Base-by-base conservation (phyloP, 2,329 filamentous ascomycete species). In the Aureobasidium sp. region DNA sequence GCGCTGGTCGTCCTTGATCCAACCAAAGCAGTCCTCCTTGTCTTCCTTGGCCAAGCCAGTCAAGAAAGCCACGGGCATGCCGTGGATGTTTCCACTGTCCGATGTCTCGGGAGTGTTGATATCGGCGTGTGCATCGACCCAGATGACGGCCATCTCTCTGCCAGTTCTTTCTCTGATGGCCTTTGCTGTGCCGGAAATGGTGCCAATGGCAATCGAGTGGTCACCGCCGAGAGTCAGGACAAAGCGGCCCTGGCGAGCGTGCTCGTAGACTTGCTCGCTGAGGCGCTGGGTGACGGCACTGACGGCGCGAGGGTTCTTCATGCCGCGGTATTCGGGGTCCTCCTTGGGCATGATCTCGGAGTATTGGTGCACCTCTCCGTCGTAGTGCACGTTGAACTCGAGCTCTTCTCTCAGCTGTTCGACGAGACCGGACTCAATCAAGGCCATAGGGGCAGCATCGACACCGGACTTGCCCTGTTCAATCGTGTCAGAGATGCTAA, bases 91-190 rank as follows among this genome's bases (percentile, higher is more conserved):
- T 37, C 94, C 94, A 68, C 89, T 94, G 45, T 83, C 89, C 67
- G 88, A 93, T 52, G 85, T 88, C 83, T 97, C 92, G 59, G 93
- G 94, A 1, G 90, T 91, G 79, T 99, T 99, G 81, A 99, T 97
- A 76, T 99, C 94, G 61, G 93, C 88, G 76, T 99, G 94, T 29
- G 94, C 94, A 76, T 99, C 94, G 36, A 99, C 94, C 94, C 94
- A 99, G 74, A 99, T 95, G 63, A 99, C 90, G 14, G 91, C 94
- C 66, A 97, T 87, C 70, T 97, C 93, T 62, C 88, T 83, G 48
- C 81, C 85, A 63, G 96, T 79, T 20, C 93, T 81, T 81, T 99
- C 92, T 63, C 90, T 85, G 44, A 90, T 87, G 0, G 93, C 94
- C 78, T 88, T 90, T 39, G 92, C 90, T 1, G 88, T 90, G 44